These are phyloP conservation scores for Fomitopsis schrenkii DNA, from an alignment of 1,284 basidiomycete genomes.

Conservation along the genomic window DNA sequence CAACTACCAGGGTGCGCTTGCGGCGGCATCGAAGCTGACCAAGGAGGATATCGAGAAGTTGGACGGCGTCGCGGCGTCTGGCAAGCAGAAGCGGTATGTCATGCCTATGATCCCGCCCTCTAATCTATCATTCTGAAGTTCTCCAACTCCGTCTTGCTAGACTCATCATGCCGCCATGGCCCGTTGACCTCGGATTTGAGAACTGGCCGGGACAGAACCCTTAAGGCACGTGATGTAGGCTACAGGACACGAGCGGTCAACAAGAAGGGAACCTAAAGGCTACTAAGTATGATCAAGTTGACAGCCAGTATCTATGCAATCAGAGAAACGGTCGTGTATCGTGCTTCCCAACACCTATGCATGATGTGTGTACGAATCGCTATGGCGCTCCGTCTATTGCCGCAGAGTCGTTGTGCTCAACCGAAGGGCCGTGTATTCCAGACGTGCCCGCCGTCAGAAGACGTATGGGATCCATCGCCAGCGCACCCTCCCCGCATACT, in stretches of 20 bases:
- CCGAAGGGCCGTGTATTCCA: background rate
- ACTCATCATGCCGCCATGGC: conserved; percentile 66
- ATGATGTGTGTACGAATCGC: background rate
- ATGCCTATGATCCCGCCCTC: conserved; percentile 2
- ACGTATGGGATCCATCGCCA: conserved; percentile 10
- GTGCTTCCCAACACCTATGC: background rate
- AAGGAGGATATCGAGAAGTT: conserved; percentile 58
- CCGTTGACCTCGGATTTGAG: conserved; percentile 68
- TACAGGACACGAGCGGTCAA: background rate
- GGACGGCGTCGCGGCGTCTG: conserved; percentile 61
- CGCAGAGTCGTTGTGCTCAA: background rate
- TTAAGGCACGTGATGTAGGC: background rate
- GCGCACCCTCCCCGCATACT: conserved; percentile 6
- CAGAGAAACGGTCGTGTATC: background rate
- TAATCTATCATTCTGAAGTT: background rate
- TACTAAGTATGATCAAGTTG: background rate
- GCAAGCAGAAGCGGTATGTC: conserved; percentile 63
- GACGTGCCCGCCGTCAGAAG: conserved; percentile 1
- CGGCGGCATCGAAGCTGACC: conserved; percentile 47
- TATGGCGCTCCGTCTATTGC: background rate
- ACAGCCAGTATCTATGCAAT: background rate
- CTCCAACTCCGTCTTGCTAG: background rate
- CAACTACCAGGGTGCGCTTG: conserved; percentile 57
- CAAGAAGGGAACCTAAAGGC: too few species aligned
- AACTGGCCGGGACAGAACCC: conserved; percentile 42